These are phyloP conservation scores for Colletotrichum abscissum DNA, from an alignment of 2,329 filamentous ascomycete species.

Conservation along the genomic window DNA sequence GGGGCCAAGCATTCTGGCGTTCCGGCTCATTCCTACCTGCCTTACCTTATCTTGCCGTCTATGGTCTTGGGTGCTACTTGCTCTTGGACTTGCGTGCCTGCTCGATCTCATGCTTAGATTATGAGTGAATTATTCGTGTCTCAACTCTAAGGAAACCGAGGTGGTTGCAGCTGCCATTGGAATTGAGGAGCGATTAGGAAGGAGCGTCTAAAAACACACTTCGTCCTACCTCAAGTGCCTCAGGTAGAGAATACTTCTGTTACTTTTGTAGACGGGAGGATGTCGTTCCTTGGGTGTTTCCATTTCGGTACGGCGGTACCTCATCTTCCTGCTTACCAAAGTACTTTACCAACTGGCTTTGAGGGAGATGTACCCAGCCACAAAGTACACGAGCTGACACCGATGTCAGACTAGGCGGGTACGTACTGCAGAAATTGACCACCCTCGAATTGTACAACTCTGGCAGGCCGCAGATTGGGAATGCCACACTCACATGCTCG, in stretches of 20 bases:
- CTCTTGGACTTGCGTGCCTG: no score
- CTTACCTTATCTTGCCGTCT: neutral
- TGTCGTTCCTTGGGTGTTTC: neutral
- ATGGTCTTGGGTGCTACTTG: no score
- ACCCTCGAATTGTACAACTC: neutral
- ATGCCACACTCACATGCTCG: neutral
- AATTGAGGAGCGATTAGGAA: neutral
- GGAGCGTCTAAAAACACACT: neutral
- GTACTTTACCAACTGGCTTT: neutral
- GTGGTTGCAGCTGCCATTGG: neutral
- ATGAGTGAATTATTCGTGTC: no score
- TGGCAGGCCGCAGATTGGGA: neutral
- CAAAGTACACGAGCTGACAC: neutral
- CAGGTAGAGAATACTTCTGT: no score
- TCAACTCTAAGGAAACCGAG: neutral
- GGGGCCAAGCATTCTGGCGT: neutral
- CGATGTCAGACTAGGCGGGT: neutral
- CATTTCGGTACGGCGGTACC: neutral
- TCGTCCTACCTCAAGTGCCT: neutral
- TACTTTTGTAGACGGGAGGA: neutral
- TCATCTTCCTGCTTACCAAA: neutral
- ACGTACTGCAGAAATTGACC: neutral
- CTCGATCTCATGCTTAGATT: neutral
- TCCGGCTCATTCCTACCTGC: neutral
- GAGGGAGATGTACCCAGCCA: neutral